Evolutionary conservation across 306 rosid genomes (phyloP), one percentile per base, ranked within the genome.

Genomic region (Fragaria nilgerrensis): DNA sequence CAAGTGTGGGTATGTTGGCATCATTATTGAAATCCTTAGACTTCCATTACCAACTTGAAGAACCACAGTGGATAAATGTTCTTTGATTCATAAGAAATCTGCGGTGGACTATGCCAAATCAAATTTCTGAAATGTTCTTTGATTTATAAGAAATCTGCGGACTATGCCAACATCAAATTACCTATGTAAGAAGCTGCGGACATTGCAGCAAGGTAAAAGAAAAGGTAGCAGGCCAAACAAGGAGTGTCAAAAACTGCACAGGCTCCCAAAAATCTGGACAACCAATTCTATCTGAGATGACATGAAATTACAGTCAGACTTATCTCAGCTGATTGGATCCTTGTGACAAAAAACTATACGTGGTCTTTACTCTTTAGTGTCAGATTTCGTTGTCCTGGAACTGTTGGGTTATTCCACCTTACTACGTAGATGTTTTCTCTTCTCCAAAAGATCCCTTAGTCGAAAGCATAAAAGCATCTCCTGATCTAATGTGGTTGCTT

Each of bases 401-500:
- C 61, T n/a, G 29, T 55, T 32, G 22, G 62, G 75, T 11, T 10
- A 50, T 8, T 19, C 6, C 20, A 69, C 12, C 49, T 72, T 23
- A 2, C 63, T 6, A 37, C 43, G 32, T 13, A 11, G 59, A 44
- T 32, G 12, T 9, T 27, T 14, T 12, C 17, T 29, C 7, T 5
- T 32, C 1, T 8, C 16, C 48, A 50, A n/a, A 50, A 72, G 41
- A 34, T 12, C 6, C 65, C 19, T 5, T 5, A n/a, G 64, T 71
- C 32, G 37, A 15, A 11, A 39, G 45, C 44, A 17, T 7, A 17
- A 15, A 7, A 37, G 23, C 36, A 23, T n/a, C 76, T 11, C 68
- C 68, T 2, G 8, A 64, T 22, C 23, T 39, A 0, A 2, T 75
- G 71, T 10, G 79, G 68, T 67, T 36, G 65, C 83, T 68, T 81